These are phyloP conservation scores for Catenaria anguillulae DNA, from an alignment of 371 early-diverging fungal genomes.

Conservation along the genomic window DNA sequence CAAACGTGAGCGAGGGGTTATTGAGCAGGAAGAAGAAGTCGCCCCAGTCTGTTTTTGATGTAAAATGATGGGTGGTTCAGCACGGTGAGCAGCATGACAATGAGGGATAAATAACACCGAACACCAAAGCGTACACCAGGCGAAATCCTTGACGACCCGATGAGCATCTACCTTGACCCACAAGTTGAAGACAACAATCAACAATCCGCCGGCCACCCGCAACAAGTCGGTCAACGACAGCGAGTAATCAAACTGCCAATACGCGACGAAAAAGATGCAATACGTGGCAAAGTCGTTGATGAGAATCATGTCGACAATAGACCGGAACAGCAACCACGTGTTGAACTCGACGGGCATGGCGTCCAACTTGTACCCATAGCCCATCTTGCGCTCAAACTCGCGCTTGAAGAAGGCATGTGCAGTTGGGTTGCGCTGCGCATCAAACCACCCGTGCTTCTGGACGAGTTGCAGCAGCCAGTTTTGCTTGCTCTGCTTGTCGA, in stretches of 20 bases:
- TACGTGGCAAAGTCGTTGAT: conserved; percentile 83
- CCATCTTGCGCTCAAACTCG: conserved; percentile 73
- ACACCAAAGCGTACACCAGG: conserved; percentile 82
- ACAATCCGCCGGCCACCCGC: conserved; percentile 57
- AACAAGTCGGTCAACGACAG: conserved; percentile 33
- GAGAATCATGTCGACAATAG: conserved; percentile 80
- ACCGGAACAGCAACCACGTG: conserved; percentile 85
- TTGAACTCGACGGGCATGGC: conserved; percentile 80
- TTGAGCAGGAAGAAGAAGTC: conserved; percentile 92
- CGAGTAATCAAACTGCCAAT: too few relatives aligned
- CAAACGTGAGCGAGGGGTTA: conserved; percentile 61
- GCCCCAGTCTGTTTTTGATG: too few relatives aligned
- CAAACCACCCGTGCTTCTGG: conserved; percentile 43
- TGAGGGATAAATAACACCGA: too few relatives aligned
- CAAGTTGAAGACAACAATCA: conserved; percentile 72
- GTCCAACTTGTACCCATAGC: conserved; percentile 64
- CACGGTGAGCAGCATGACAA: too few relatives aligned
- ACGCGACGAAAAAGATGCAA: conserved; percentile 55
- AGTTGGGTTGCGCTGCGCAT: conserved; percentile 18
- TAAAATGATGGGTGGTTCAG: too few relatives aligned
- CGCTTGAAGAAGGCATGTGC: conserved; percentile 17
- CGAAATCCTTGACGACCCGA: conserved; percentile 89
- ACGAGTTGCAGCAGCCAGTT: conserved; percentile 51
- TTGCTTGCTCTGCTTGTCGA: conserved; percentile 63
- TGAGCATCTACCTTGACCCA: conserved; percentile 95